Conservation (phyloP, 2,329 filamentous ascomycete species). For the Intubia oerlemansii region DNA sequence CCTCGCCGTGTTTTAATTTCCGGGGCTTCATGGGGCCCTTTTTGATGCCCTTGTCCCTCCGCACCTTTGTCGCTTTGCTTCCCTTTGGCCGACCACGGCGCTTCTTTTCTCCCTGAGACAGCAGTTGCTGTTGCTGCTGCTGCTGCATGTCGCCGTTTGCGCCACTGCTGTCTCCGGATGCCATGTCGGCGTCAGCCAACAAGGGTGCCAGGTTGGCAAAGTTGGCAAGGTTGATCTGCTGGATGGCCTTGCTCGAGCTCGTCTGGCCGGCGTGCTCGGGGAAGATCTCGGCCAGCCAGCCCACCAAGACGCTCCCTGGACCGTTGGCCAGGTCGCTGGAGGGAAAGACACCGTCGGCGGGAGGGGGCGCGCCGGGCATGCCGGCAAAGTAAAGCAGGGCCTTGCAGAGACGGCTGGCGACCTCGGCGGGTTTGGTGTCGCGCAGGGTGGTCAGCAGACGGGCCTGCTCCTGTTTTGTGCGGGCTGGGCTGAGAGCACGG, state of each 20-base stretch:
- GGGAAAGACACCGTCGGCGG: constrained; percentile 28
- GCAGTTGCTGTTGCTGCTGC: background rate
- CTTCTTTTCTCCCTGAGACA: constrained; percentile 15
- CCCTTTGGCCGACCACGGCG: constrained; percentile 33
- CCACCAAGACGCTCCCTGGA: constrained; percentile 33
- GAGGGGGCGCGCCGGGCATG: constrained; percentile 30
- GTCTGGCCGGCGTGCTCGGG: no score
- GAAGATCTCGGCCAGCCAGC: constrained; percentile 43
- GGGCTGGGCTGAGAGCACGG: constrained; percentile 17
- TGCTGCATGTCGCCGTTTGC: background rate
- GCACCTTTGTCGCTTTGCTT: constrained; percentile 26
- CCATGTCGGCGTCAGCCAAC: no score
- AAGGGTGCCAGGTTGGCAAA: no score
- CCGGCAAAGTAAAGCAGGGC: constrained; percentile 43
- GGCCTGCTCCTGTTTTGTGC: constrained; percentile 37
- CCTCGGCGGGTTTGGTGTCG: constrained; percentile 29
- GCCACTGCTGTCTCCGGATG: background rate
- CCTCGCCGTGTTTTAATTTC: no score
- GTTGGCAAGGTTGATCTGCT: no score
- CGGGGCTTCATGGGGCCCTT: constrained; percentile 19
- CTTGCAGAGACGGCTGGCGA: constrained; percentile 41
- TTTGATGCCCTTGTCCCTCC: constrained; percentile 28
- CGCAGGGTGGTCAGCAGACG: constrained; percentile 34
- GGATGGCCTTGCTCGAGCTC: no score
- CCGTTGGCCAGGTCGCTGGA: constrained; percentile 34